phyloP scores from a whole-genome alignment of 139 green algal species.

The Haematococcus sp. region DNA sequence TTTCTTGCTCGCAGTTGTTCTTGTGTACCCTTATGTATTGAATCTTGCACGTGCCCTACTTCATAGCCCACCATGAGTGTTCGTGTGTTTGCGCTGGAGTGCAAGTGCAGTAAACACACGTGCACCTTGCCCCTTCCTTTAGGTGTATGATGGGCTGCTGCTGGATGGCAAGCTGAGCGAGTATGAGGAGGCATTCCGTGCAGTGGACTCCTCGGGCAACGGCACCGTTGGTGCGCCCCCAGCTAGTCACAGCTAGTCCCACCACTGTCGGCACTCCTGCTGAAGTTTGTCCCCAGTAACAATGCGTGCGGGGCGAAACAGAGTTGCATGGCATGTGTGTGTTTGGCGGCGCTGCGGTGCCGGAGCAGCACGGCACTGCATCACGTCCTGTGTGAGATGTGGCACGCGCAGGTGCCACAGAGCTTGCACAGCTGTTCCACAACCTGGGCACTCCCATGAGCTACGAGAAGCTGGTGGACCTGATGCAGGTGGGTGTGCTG shows the following conservation, averaged over 20 bases:
- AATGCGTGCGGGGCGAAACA: too few relatives aligned
- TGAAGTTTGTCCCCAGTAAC: not conserved
- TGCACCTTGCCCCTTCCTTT: too few relatives aligned
- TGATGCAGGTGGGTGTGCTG: conserved; percentile 54
- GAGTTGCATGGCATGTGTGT: too few relatives aligned
- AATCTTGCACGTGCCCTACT: not conserved
- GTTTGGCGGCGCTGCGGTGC: too few relatives aligned
- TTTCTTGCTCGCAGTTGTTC: not conserved
- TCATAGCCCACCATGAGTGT: too few relatives aligned
- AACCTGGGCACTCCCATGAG: conserved; percentile 32
- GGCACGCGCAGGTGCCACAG: conserved; percentile 34
- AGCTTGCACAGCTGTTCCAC: conserved; percentile 48
- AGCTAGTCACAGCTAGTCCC: not conserved
- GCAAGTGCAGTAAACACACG: too few relatives aligned
- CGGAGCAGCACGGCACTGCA: too few relatives aligned
- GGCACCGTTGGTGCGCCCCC: conserved; percentile 36
- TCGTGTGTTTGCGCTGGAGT: too few relatives aligned
- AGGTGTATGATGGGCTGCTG: conserved; percentile 54
- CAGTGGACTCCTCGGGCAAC: conserved; percentile 50
- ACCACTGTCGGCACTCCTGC: not conserved
- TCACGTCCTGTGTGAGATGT: not conserved
- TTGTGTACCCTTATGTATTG: not conserved
- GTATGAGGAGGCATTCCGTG: conserved; percentile 68
- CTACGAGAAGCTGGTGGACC: conserved; percentile 42
- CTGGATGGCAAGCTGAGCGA: conserved; percentile 71